phyloP scores from a whole-genome alignment of 805 yeast genomes.

The Saccharomyces eubayanus region DNA sequence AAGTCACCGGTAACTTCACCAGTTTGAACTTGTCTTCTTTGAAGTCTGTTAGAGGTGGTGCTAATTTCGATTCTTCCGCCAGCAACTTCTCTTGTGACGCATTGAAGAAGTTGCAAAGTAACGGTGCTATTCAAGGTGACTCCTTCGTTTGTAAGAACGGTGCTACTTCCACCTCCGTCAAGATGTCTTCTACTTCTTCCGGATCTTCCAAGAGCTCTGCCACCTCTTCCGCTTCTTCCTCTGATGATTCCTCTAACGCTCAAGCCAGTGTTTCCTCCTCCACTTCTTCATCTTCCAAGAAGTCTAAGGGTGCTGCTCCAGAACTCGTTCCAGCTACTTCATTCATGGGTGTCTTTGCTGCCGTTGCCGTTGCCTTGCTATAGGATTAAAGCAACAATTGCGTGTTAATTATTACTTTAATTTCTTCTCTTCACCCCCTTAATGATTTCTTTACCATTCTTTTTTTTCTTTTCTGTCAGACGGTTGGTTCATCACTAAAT shows the following conservation, averaged over 20 bases:
- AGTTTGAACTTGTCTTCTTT: slow-evolving; percentile 69
- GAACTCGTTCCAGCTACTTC: slow-evolving; percentile 32
- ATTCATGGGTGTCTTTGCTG: slow-evolving; percentile 42
- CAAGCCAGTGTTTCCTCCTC: slow-evolving; percentile 1
- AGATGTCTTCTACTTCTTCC: slow-evolving; percentile 26
- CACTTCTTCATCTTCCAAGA: slow-evolving; percentile 9
- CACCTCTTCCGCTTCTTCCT: slow-evolving; percentile 31
- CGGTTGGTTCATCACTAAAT: background rate
- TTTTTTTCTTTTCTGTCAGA: slow-evolving; percentile 1
- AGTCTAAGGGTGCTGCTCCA: slow-evolving; percentile 31
- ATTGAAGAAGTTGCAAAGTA: slow-evolving; percentile 61
- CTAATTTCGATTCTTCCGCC: slow-evolving; percentile 65
- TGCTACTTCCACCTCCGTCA: slow-evolving; percentile 40
- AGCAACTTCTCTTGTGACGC: slow-evolving; percentile 68
- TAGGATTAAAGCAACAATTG: slow-evolving; percentile 24
- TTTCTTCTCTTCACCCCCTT: background rate
- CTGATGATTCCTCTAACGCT: slow-evolving; percentile 34
- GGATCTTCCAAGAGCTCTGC: slow-evolving; percentile 22
- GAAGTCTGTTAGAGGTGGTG: slow-evolving; percentile 85
- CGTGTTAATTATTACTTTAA: background rate
- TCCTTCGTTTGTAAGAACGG: slow-evolving; percentile 68
- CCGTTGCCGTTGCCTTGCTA: slow-evolving; percentile 43
- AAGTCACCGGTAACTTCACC: slow-evolving; percentile 69
- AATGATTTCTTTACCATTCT: slow-evolving; percentile 1
- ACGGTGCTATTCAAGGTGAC: slow-evolving; percentile 88